Base-by-base conservation (phyloP, 805 yeast genomes). In the Vanderwaltozyma verrucispora region DNA sequence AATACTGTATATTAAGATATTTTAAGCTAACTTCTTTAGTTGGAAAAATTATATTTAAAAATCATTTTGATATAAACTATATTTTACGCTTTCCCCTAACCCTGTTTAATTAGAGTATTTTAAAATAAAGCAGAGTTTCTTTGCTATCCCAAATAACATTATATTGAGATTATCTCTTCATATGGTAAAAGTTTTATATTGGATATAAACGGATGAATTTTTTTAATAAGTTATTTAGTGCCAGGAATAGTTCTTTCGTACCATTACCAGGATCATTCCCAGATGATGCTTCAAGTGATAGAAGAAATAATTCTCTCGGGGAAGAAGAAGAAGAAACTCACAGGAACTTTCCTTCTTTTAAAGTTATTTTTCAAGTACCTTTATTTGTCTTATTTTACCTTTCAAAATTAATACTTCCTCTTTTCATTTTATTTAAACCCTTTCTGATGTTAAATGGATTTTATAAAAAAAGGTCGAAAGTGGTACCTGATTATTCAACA, bases 381-480 rank as follows among this genome's bases (percentile, higher is more conserved):
- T 35, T 51, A 23, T 34, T 39, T 23, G 8, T 48, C 4, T 38
- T 50, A 5, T 53, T 48, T 39, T 47, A 43, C 30, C n/a, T 42
- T 5, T 32, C 50, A 24, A 42, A 36, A 27, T 14, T 38, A 19
- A 14, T 40, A 1, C 23, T 50, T 15, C 26, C 37, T 9, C 19
- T 46, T 2, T n/a, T 44, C 7, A 31, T 43, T 14, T 21, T 48
- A 4, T 30, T 54, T 7, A 51, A 48, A 35, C 54, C 54, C 11
- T 34, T 54, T n/a, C 28, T 44, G 20, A 44, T 45, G 13, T 37
- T 54, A 8, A 40, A 42, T 16, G 47, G 43, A 2, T 51, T 50
- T 37, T 57, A 57, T 35, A 38, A 43, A 26, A 47, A 41, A 27
- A 47, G 43, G 19, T 41, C 42, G 25, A 45, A 35, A 28, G 37